Base-by-base conservation (phyloP, 345 rosid species). In the Eucalyptus decipiens region DNA sequence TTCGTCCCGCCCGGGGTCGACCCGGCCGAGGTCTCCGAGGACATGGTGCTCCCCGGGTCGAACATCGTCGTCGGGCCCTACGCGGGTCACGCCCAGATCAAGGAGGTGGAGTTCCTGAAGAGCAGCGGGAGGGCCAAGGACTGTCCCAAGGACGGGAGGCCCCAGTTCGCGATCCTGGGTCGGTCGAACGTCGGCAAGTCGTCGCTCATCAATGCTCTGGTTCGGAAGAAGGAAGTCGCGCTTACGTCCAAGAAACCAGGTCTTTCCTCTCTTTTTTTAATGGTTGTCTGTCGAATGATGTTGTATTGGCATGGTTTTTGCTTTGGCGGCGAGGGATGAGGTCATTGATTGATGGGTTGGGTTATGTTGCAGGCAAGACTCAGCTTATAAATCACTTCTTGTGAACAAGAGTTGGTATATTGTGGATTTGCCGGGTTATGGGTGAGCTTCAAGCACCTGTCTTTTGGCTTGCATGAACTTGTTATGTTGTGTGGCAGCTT, bases 221-320 rank as follows among this genome's bases (percentile, higher is more conserved):
- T 94, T 89, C 94, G 94, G 87, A 97, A 93, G 90, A 97, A 97
- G 76, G 98, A 97, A 93, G 94, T 97, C 85, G 99, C 99, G 69
- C 98, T 97, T 85, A 97, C 99, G n/a, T 97, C 99, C 19, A 97
- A 97, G 92, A 97, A 96, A 90, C 98, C 98, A 72, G 99, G 99
- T 97, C 52, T n/a, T 67, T 15, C 3, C 6, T 62, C 49, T 48
- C 17, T 85, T 69, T 69, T 11, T 5, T 8, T 19, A 9, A 34
- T 67, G 14, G 23, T 50, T 43, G 30, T 86, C 42, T 5, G 13
- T 60, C 28, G 28, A 83, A 24, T 52, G 34, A 60, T 67, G 52
- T 30, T 30, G 43, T 11, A 50, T 19, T 24, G 14, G 86, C 19
- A 52, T 17, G 37, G 34, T 54, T 30, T 30, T n/a, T 58, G 47